These are phyloP conservation scores for Auxenochlorella pyrenoidosa DNA, from an alignment of 139 green algal species.

Conservation along the genomic window DNA sequence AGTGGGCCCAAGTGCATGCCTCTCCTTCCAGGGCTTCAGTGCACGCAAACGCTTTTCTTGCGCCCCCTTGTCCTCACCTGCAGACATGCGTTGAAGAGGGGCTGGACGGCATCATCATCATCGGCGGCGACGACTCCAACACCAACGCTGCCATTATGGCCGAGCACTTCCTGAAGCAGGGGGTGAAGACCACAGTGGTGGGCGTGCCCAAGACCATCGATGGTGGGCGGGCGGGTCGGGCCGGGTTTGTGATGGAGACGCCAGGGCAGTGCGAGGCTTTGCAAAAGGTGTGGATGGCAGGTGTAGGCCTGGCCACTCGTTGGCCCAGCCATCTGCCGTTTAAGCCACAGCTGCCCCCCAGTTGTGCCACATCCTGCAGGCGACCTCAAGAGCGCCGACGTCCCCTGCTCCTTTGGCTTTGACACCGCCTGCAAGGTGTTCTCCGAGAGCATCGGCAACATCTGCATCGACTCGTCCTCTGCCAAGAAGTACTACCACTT, in stretches of 20 bases:
- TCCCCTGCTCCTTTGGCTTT: constrained; percentile 73
- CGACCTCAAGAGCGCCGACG: constrained; percentile 66
- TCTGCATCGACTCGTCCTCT: constrained; percentile 61
- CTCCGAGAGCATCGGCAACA: constrained; percentile 71
- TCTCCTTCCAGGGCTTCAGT: not conserved
- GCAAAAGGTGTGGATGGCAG: not conserved
- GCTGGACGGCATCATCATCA: constrained; percentile 69
- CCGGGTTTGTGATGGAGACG: not conserved
- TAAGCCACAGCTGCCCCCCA: not conserved
- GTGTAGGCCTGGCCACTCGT: not conserved
- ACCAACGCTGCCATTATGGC: constrained; percentile 75
- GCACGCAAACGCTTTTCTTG: not conserved
- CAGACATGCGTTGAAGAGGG: constrained; percentile 33
- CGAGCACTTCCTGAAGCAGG: constrained; percentile 49
- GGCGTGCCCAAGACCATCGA: constrained; percentile 82
- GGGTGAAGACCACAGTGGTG: constrained; percentile 55
- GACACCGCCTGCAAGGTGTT: constrained; percentile 82
- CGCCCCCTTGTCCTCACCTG: not conserved
- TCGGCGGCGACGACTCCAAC: constrained; percentile 78
- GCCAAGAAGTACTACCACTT: constrained; percentile 80
- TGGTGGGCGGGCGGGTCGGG: not conserved
- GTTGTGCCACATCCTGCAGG: constrained; percentile 6
- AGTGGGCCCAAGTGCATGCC: not conserved
- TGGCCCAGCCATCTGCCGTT: not conserved
- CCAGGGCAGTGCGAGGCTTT: no score